phyloP scores from a whole-genome alignment of 2,329 filamentous ascomycete species.

The Magnaporthiopsis incrustans region DNA sequence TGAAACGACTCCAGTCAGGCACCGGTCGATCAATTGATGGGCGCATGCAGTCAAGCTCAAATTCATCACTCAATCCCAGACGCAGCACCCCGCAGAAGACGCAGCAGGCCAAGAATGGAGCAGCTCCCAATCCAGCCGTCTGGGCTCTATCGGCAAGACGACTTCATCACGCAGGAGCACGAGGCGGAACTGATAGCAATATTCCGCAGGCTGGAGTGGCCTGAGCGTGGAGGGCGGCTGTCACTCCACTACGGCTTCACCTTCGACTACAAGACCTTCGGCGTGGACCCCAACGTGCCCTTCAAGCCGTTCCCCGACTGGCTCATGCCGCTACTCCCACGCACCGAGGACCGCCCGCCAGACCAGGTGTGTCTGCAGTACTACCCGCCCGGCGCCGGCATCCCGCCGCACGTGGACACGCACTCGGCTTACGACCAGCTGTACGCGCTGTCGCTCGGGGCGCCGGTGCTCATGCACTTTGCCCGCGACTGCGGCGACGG shows the following conservation, averaged over 20 bases:
- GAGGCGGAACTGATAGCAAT: constrained; percentile 34
- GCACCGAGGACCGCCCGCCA: constrained; percentile 33
- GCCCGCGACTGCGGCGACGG: constrained; percentile 14
- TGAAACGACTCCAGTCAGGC: no score
- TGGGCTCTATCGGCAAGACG: constrained; percentile 33
- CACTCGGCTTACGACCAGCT: constrained; percentile 40
- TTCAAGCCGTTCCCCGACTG: constrained; percentile 43
- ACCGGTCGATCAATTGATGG: no score
- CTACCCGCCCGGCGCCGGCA: constrained; percentile 51
- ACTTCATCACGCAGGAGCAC: constrained; percentile 38
- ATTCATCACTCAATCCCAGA: no score
- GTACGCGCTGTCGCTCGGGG: constrained; percentile 35
- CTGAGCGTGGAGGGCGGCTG: constrained; percentile 33
- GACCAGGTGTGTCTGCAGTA: constrained; percentile 54
- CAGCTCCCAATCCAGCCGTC: constrained; percentile 21
- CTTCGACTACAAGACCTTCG: constrained; percentile 52
- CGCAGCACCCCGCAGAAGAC: no score
- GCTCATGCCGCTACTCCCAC: constrained; percentile 39
- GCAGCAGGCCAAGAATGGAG: neutral
- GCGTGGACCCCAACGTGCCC: constrained; percentile 39
- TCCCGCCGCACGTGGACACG: constrained; percentile 54
- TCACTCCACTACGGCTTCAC: constrained; percentile 50
- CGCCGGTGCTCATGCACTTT: constrained; percentile 37
- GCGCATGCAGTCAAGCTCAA: no score
- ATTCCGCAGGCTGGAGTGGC: constrained; percentile 40